Evolutionary conservation across 148 eudicot species (phyloP), one percentile per base, ranked within the genome.

Genomic region (Drosera capensis): DNA sequence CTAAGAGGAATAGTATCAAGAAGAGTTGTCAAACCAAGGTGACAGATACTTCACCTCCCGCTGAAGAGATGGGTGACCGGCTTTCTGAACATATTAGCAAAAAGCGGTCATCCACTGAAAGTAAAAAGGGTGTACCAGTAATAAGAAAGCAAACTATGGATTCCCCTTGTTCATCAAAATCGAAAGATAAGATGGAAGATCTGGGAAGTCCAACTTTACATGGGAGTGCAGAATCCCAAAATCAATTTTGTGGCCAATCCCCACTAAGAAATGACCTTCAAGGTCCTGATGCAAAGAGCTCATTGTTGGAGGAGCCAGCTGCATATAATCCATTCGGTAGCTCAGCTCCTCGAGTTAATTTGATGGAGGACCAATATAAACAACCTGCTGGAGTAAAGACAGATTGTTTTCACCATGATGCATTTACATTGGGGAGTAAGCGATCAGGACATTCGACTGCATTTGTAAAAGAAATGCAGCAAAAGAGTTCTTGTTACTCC

Each of bases 281-380:
- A 43, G 59, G 59, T 12, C 43, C 36, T 57, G 68, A 65, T 65
- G 42, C 60, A 17, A 34, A 45, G 14, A 60, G 68, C 61, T 67
- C 75, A 14, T 43, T 58, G 46, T 68, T 60, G 39, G 59, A 63
- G 64, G 68, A 64, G 35, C 51, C 68, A 47, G 48, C 57, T 22
- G 45, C 22, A 48, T 38, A 54, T 14, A 57, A 20, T 48, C 55
- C 67, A 51, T 55, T 68, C 45, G 54, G 41, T 48, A 49, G 48
- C 60, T 68, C 63, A 43, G 48, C 49, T 40, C 51, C 67, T 20
- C 61, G 47, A 45, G 57, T 7, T 48, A 51, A 67, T 19, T 58
- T 35, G 45, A 60, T 43, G 48, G 61, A 63, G 49, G 46, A 41
- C 46, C 59, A 57, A 30, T 45, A 52, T 40, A 54, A 58, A 37